phyloP scores from a whole-genome alignment of 129 eudicot genomes.

The Flaveria ramosissima region DNA sequence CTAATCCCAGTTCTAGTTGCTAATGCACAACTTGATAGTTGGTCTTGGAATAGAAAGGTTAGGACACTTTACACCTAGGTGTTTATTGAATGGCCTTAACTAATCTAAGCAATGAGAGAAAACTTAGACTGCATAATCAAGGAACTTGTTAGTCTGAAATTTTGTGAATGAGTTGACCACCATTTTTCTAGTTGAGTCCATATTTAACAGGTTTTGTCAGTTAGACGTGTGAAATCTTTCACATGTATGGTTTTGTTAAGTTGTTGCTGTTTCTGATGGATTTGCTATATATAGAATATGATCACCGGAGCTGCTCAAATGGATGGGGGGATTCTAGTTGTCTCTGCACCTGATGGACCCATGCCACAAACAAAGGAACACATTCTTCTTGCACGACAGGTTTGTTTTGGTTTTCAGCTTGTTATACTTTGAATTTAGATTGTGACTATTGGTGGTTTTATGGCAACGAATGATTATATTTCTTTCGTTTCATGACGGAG shows the following conservation, averaged over 20 bases:
- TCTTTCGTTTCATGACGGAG: background rate
- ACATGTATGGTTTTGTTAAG: constrained; percentile 10
- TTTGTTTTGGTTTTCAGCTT: constrained; percentile 18
- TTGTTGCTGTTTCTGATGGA: constrained; percentile 4
- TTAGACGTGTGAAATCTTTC: background rate
- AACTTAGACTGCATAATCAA: background rate
- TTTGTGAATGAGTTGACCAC: background rate
- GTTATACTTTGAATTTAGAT: background rate
- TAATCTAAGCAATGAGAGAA: background rate
- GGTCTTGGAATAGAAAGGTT: background rate
- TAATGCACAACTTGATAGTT: background rate
- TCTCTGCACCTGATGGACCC: constrained; percentile 97
- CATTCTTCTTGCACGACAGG: constrained; percentile 94
- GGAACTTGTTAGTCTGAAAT: background rate
- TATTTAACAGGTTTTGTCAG: background rate
- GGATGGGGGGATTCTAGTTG: constrained; percentile 97
- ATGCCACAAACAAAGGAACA: constrained; percentile 99
- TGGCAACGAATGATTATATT: background rate
- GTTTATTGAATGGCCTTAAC: background rate
- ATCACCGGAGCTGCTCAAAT: constrained; percentile 99
- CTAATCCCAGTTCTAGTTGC: background rate
- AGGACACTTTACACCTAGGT: background rate
- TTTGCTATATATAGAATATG: constrained; percentile 67
- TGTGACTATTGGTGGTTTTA: background rate
- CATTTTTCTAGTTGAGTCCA: background rate